These are phyloP conservation scores for Inosperma sp. DNA, from an alignment of 768 basidiomycete genomes.

Conservation along the genomic window DNA sequence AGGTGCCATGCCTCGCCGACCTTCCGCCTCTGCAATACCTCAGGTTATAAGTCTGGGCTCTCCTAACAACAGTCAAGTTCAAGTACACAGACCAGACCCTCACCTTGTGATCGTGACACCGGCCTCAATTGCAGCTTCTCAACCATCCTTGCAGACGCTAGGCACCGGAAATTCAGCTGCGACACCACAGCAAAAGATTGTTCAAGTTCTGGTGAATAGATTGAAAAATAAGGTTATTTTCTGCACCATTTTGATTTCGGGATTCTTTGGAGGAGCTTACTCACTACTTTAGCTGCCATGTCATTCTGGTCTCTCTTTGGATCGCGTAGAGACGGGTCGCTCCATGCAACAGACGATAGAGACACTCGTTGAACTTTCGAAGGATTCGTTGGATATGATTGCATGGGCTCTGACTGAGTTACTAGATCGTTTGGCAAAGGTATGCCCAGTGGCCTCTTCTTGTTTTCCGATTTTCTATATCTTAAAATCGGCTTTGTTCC, in stretches of 20 bases:
- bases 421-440: slow-evolving; percentile 74
- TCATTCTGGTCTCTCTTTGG: slow-evolving; percentile 72
- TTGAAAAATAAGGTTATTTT: slow-evolving; percentile 70
- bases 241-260: slow-evolving; percentile 3
- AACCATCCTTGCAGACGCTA: slow-evolving; percentile 33
- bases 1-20: slow-evolving; percentile 47
- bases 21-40: slow-evolving; percentile 52
- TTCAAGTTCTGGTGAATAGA: slow-evolving; percentile 73
- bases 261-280: slow-evolving; percentile 4
- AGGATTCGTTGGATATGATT: slow-evolving; percentile 75
- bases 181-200: slow-evolving; percentile 77
- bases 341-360: slow-evolving; percentile 74
- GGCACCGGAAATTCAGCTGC: slow-evolving; percentile 28
- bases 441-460: slow-evolving; percentile 24
- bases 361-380: slow-evolving; percentile 73
- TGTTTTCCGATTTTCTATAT: slow-evolving; percentile 6
- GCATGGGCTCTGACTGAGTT: slow-evolving; percentile 73
- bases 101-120: slow-evolving; percentile 36
- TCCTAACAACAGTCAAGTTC: slow-evolving; percentile 34
- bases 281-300: slow-evolving; percentile 62
- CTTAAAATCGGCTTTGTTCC: background rate
- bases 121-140: slow-evolving; percentile 13
- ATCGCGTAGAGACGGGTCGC: slow-evolving; percentile 69
- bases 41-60: slow-evolving; percentile 22
- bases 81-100: slow-evolving; percentile 62